Evolutionary conservation across 805 yeast genomes (phyloP).

Genomic region (Sugiyamaella floridensis): DNA sequence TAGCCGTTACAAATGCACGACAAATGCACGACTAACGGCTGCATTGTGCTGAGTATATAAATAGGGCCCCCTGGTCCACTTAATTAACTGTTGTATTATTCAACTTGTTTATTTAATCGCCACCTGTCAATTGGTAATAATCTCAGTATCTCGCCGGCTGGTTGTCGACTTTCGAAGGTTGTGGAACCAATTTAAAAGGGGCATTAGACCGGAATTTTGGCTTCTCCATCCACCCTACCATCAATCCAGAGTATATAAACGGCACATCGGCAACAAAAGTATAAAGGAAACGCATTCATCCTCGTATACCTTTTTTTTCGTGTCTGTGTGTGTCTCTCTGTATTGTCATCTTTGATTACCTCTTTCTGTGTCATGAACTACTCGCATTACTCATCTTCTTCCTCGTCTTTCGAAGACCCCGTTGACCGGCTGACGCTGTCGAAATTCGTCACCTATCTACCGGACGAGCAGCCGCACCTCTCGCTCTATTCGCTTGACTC

Average conservation of each 20-base stretch:
- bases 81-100: too few species aligned
- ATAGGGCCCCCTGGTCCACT: too few species aligned
- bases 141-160: too few species aligned
- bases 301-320: too few species aligned
- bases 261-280: too few species aligned
- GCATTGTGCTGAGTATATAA: too few species aligned
- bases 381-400: not conserved
- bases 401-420: constrained; percentile 1
- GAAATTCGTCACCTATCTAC: constrained; percentile 2
- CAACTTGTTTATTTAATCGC: too few species aligned
- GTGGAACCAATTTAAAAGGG: not conserved
- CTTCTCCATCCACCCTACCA: not conserved
- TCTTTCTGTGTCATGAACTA: not conserved
- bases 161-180: too few species aligned
- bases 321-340: not conserved
- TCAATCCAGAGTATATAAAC: too few species aligned
- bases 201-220: too few species aligned
- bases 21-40: not conserved
- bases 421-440: constrained; percentile 1
- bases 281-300: too few species aligned
- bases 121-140: too few species aligned
- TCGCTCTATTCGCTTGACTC: not conserved
- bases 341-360: not conserved
- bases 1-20: not conserved
- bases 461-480: constrained; percentile 3